A percentile compares a stretch with the other conserved stretches of the same genome.
These are phyloP conservation scores for Colletotrichum lindemuthianum DNA, from an alignment of 2,329 filamentous ascomycete genomes.

Conservation along the genomic window DNA sequence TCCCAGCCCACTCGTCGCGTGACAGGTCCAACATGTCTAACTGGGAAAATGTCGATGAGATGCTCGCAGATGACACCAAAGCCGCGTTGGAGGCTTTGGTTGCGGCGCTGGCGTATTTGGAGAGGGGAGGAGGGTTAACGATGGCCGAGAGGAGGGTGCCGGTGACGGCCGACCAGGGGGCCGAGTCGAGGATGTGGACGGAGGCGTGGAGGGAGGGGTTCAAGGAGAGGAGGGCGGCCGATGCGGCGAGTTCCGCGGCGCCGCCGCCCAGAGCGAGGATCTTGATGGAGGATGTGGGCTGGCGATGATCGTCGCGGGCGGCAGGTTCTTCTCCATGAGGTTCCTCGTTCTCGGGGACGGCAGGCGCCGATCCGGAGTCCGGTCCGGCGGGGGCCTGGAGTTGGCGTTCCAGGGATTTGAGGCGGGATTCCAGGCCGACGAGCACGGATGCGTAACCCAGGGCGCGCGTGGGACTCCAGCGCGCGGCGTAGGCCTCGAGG, in stretches of 20 bases:
- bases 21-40: conserved; percentile 59
- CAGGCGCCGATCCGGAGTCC: not conserved
- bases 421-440: conserved; percentile 46
- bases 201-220: conserved; percentile 41
- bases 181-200: conserved; percentile 81
- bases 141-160: conserved; percentile 66
- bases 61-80: conserved; percentile 51
- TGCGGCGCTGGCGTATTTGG: conserved; percentile 62
- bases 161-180: conserved; percentile 77
- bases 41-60: conserved; percentile 56
- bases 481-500: conserved; percentile 83
- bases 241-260: conserved; percentile 69
- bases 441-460: conserved; percentile 79
- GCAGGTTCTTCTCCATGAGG: not conserved
- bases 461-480: conserved; percentile 90
- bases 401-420: conserved; percentile 39
- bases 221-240: conserved; percentile 54
- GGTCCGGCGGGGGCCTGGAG: not conserved
- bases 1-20: conserved; percentile 43
- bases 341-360: not conserved
- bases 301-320: not conserved
- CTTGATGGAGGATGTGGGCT: conserved; percentile 40
- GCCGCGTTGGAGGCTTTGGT: conserved; percentile 56
- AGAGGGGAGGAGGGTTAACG: conserved; percentile 59
- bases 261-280: conserved; percentile 66